Evolutionary conservation across 2,329 filamentous ascomycete species (phyloP).

Genomic region (Pyrenochaeta sp.): DNA sequence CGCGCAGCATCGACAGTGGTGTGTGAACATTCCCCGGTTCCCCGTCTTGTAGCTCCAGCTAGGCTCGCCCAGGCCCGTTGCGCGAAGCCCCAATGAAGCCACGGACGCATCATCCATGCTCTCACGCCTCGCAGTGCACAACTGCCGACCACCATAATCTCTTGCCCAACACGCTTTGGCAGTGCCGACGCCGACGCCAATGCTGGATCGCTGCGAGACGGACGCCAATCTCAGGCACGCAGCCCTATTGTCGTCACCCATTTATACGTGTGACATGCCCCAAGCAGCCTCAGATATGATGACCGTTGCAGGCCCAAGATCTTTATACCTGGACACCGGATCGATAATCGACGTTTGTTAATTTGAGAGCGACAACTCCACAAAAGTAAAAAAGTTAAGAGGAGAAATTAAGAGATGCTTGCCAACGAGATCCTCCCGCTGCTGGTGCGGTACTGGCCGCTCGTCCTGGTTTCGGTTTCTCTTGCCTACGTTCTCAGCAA

Average conservation of each 20-base stretch:
- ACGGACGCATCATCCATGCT: slow-evolving; percentile 18
- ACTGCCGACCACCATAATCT: slow-evolving; percentile 25
- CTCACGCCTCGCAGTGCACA: slow-evolving; percentile 13
- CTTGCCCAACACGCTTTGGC: slow-evolving; percentile 9
- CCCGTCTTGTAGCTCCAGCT: too few relatives aligned
- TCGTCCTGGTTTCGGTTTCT: slow-evolving; percentile 42
- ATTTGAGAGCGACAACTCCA: slow-evolving; percentile 19
- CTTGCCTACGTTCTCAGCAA: slow-evolving; percentile 51
- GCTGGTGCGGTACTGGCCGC: slow-evolving; percentile 52
- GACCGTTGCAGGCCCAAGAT: slow-evolving; percentile 5
- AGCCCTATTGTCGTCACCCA: slow-evolving; percentile 5
- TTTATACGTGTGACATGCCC: slow-evolving; percentile 14
- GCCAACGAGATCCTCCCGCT: slow-evolving; percentile 44
- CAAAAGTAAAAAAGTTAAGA: too few relatives aligned
- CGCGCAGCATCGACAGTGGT: too few relatives aligned
- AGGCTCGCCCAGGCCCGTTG: slow-evolving; percentile 14
- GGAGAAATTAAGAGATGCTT: too few relatives aligned
- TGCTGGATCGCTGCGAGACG: slow-evolving; percentile 3
- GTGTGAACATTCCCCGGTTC: too few relatives aligned
- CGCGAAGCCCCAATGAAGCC: slow-evolving; percentile 15
- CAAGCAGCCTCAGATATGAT: slow-evolving; percentile 10
- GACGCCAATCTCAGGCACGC: slow-evolving; percentile 1
- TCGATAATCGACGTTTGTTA: slow-evolving; percentile 11
- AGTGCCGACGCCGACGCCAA: slow-evolving; percentile 10
- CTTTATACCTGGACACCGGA: slow-evolving; percentile 15